phyloP scores from a whole-genome alignment of 345 rosid species.

The Alliaria petiolata region DNA sequence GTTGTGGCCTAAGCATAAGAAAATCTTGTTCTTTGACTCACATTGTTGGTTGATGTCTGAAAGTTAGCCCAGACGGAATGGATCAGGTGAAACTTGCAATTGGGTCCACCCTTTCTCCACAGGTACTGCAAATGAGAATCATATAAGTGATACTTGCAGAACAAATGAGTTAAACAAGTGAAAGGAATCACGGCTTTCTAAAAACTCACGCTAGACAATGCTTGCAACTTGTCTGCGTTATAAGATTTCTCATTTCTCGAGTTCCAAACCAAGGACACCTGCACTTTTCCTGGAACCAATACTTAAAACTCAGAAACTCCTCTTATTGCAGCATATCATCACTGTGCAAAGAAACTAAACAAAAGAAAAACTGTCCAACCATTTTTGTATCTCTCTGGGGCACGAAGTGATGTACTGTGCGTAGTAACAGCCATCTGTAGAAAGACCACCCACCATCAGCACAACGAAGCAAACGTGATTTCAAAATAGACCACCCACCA shows the following conservation, averaged over 20 bases:
- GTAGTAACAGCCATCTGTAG: constrained; percentile 93
- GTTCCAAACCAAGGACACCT: constrained; percentile 89
- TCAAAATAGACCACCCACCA: constrained; percentile 1
- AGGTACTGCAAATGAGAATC: constrained; percentile 52
- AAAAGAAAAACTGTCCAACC: constrained; percentile 39
- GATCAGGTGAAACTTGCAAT: constrained; percentile 47
- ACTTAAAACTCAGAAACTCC: not conserved
- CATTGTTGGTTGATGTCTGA: constrained; percentile 91
- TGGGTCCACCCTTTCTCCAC: constrained; percentile 84
- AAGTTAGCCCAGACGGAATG: constrained; percentile 99
- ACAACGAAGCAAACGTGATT: not conserved
- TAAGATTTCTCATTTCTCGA: constrained; percentile 77
- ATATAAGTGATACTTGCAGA: not conserved
- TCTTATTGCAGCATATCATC: not conserved
- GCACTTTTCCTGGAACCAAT: constrained; percentile 67
- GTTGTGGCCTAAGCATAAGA: not conserved
- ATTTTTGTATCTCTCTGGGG: constrained; percentile 72
- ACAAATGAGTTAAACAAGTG: not conserved
- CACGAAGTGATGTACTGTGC: constrained; percentile 70
- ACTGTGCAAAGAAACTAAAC: not conserved
- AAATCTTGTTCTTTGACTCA: constrained; percentile 36
- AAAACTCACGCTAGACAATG: constrained; percentile 68
- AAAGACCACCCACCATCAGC: constrained; percentile 17
- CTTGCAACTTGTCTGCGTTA: constrained; percentile 60
- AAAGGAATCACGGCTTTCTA: not conserved